Evolutionary conservation across 106 monocot genomes (phyloP).

Genomic region (Apostasia ramifera): DNA sequence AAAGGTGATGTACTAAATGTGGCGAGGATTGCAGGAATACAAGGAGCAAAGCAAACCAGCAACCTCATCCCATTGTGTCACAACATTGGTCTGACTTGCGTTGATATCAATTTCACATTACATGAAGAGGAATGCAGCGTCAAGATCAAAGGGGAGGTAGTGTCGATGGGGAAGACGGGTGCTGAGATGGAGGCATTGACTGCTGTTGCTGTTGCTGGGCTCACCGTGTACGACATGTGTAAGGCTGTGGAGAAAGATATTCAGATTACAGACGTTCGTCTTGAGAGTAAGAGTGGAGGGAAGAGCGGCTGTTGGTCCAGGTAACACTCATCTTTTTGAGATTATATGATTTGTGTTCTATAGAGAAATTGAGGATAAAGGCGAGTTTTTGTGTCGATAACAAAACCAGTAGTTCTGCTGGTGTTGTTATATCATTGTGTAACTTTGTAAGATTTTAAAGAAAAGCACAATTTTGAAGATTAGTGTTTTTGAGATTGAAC

Average conservation of each 20-base stretch:
- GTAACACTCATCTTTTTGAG: not conserved
- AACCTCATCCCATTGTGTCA: conserved; percentile 84
- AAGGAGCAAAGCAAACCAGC: conserved; percentile 79
- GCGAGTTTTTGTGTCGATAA: no score
- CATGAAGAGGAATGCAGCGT: conserved; percentile 72
- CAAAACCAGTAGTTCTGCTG: no score
- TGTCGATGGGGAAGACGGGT: conserved; percentile 67
- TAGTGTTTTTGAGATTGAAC: no score
- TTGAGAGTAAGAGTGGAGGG: conserved; percentile 69
- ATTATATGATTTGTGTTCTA: no score
- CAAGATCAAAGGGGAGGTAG: conserved; percentile 67
- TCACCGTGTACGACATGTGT: conserved; percentile 97
- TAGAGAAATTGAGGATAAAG: no score
- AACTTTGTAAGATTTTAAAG: no score
- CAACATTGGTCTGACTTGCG: conserved; percentile 53
- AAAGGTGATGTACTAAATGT: conserved; percentile 90
- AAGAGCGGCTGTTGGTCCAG: conserved; percentile 78
- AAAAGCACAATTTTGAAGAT: no score
- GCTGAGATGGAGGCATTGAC: conserved; percentile 99
- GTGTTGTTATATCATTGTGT: no score
- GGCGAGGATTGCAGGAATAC: conserved; percentile 89
- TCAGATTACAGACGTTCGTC: conserved; percentile 50
- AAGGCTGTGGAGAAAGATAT: conserved; percentile 89
- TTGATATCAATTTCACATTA: conserved; percentile 55
- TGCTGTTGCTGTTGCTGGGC: conserved; percentile 78